Evolutionary conservation across 1,284 basidiomycete species (phyloP), one percentile per base, ranked within the genome.

Genomic region (Cutaneotrichosporon mucoides): DNA sequence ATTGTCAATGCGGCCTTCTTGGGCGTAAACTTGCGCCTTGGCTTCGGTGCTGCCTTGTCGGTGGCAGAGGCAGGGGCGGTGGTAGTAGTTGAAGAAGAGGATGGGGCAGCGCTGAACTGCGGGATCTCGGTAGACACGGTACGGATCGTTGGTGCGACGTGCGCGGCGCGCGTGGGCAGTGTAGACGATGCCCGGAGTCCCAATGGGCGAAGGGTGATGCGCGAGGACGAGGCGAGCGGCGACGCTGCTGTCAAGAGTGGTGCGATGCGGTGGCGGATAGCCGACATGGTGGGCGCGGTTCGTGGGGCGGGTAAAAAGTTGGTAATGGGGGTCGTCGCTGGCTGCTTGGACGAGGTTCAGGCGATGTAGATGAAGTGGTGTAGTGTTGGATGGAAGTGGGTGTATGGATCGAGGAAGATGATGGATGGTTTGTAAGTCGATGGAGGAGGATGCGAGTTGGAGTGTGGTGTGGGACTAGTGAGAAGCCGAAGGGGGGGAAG

Each of bases 1-100:
- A 96, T 85, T 2, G 84, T 82, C 55, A 95, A 81, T 2, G 90
- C 90, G 10, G 89, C 90, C 79, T 92, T 94, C 65, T 85, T 84
- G 0, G 90, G 82, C 61, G 85, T 84, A 63, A 92, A 62, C 55
- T 66, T 62, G 47, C 71, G 64, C 56, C 66, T 60, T 59, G 63
- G 60, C 37, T 63, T 50, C 7, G 60, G 53, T 3, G 62, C 42
- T 6, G 47, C 45, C 45, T 59, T 53, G 12, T 57, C 53, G 24
- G 62, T 45, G 5, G 53, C 24, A 12, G 60, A 12, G 6, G 53
- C 2, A 2, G 56, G 10, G 6, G 53, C 35, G 13, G 56, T 8
- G 13, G 37, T 53, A 16, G 63, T 40, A 41, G 38, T 8, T 12
- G 54, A 53, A 34, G 12, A 40, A 12, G 45, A n/a, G 37, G 24